Percentiles rank a stretch among this genome's conserved stretches.
phyloP scores from a whole-genome alignment of 2,329 filamentous ascomycete genomes.

The Zalaria sp. region DNA sequence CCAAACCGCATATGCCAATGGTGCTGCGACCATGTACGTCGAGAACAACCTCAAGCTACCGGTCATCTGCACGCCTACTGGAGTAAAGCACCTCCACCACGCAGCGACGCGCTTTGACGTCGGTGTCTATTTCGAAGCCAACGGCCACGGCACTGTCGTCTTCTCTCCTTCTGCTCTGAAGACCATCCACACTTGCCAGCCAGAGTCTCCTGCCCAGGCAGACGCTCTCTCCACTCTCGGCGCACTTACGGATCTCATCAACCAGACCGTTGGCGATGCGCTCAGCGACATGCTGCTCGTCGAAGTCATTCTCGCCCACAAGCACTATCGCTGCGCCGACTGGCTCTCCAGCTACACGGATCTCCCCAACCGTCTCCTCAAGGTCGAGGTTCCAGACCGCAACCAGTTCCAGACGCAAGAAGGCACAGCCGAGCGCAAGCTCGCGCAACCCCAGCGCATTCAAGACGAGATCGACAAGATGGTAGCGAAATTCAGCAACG shows the following conservation, averaged over 20 bases:
- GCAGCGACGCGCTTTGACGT: constrained; percentile 91
- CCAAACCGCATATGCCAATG: constrained; percentile 96
- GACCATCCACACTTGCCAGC: constrained; percentile 63
- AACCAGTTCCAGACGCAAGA: constrained; percentile 84
- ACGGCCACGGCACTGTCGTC: constrained; percentile 91
- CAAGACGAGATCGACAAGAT: constrained; percentile 78
- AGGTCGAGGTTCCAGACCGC: constrained; percentile 78
- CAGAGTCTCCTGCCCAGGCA: constrained; percentile 83
- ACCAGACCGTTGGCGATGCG: constrained; percentile 94
- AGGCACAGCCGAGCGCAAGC: constrained; percentile 60
- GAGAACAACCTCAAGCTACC: constrained; percentile 76
- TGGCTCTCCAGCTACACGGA: constrained; percentile 91
- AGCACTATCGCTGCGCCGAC: constrained; percentile 75
- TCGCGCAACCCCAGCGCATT: constrained; percentile 63
- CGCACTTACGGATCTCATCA: constrained; percentile 81
- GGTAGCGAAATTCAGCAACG: constrained; percentile 82
- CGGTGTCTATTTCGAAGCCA: constrained; percentile 97
- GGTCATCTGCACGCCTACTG: constrained; percentile 84
- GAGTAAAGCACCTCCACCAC: constrained; percentile 95
- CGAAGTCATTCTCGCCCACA: constrained; percentile 91
- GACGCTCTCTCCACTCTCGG: constrained; percentile 74
- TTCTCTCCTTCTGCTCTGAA: constrained; percentile 77
- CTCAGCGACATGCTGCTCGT: constrained; percentile 92
- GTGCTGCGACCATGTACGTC: constrained; percentile 84
- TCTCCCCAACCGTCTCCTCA: constrained; percentile 86